Evolutionary conservation across 2,329 filamentous ascomycete species (phyloP).

Genomic region (Pseudocercospora crystallina): DNA sequence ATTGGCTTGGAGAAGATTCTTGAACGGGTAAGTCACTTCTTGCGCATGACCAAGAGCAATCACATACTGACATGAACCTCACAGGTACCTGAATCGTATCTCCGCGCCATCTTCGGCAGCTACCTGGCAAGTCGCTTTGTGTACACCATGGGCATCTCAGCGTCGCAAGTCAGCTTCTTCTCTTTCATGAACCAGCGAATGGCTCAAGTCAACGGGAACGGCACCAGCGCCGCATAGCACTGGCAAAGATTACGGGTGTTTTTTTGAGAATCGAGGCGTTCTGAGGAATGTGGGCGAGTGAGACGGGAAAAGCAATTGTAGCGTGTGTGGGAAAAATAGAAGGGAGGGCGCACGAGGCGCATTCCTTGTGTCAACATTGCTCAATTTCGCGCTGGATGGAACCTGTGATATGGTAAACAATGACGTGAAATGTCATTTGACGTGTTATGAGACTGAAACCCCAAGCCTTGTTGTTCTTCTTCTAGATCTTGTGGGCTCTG

Average conservation of each 20-base stretch:
- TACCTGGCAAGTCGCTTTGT: constrained; percentile 95
- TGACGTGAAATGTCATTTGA: constrained; percentile 3
- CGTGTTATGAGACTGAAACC: not conserved
- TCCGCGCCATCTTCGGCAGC: constrained; percentile 92
- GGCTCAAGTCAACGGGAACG: constrained; percentile 24
- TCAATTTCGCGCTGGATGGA: not conserved
- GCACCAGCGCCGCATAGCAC: not conserved
- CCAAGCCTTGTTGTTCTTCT: not conserved
- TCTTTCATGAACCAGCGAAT: constrained; percentile 68
- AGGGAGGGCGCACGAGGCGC: not conserved
- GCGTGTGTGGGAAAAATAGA: not conserved
- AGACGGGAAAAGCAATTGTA: constrained; percentile 7
- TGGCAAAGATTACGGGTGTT: not conserved
- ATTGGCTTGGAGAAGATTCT: constrained; percentile 89
- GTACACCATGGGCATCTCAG: constrained; percentile 88
- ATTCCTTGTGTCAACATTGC: constrained; percentile 7
- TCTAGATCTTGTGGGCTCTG: not conserved
- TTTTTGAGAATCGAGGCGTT: not conserved
- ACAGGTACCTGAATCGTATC: constrained; percentile 82
- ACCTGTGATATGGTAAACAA: constrained; percentile 6
- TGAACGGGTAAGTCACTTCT: constrained; percentile 59
- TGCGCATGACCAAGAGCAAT: not conserved
- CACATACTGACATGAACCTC: not conserved
- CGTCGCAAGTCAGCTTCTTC: constrained; percentile 97
- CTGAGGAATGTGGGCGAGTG: constrained; percentile 11